Base-by-base conservation (phyloP, 805 yeast species). In the Yarrowia alimentaria region DNA sequence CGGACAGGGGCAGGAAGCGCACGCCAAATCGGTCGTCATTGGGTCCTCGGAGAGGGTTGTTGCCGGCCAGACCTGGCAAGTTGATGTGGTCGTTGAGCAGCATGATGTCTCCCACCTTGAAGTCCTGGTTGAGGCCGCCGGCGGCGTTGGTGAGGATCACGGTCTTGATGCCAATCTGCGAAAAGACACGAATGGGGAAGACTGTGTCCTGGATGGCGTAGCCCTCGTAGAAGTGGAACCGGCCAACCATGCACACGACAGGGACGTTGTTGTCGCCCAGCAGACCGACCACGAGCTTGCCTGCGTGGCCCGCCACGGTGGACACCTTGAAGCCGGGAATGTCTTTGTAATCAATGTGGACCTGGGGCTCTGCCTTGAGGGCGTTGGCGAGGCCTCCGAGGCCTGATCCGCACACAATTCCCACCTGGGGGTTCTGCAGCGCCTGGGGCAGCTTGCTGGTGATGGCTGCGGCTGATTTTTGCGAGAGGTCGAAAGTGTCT, bases 351-450 rank as follows among this genome's bases (percentile, higher is more conserved):
- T 81, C 69, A 20, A 91, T 73, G 42, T 72, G 76, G 16, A 79
- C 66, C 13, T 55, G 55, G 11, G 66, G 60, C 7, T 52, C 59
- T 8, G 68, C 52, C n/a, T 68, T 59, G 34, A 83, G 62, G 18
- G 74, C 67, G 42, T 76, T 72, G 1, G 90, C 83, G 43, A 91
- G 81, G 0, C 94, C 95, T 10, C 96, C 95, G 13, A 91, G 72
- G 0, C 99, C 99, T 4, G 96, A 85, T 6, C 99, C 99, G 68
- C 97, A 90, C 49, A 91, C 85, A 56, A 91, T 83, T 53, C 89
- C 76, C 0, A 79, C 81, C 54, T 78, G 69, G 2, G 96, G 95
- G 18, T 28, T 28, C 29, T 40, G 29, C n/a, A 59, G 53, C 22
- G 53, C 57, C 13, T 31, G 51, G 16, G 63, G 60, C 12, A 58